phyloP scores from a whole-genome alignment of 768 basidiomycete species.

The Megacollybia marginata region DNA sequence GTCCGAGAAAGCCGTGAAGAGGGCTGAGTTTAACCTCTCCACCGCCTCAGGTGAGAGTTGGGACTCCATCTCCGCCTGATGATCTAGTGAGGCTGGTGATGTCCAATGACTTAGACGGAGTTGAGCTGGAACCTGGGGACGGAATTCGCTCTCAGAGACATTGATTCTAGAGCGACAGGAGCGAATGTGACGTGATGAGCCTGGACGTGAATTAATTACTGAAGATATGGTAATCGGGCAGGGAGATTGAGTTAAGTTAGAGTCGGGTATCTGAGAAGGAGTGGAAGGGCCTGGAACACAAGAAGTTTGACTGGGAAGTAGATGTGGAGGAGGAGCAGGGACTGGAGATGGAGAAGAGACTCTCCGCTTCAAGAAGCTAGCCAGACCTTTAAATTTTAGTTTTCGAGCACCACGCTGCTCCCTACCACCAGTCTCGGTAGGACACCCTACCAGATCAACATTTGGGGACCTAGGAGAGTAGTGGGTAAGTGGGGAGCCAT shows the following conservation, averaged over 20 bases:
- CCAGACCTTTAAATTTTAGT: neutral
- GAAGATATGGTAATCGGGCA: too few species aligned
- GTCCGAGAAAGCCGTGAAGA: constrained; percentile 5
- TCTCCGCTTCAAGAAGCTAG: neutral
- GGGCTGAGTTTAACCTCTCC: neutral
- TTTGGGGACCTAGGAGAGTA: too few species aligned
- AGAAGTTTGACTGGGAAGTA: neutral
- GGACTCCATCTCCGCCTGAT: neutral
- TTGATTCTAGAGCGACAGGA: neutral
- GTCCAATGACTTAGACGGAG: neutral
- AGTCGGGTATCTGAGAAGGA: too few species aligned
- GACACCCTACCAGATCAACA: neutral
- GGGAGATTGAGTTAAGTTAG: too few species aligned
- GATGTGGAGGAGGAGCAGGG: neutral
- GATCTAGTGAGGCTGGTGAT: too few species aligned
- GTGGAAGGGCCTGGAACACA: neutral
- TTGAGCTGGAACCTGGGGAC: neutral
- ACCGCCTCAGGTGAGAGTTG: too few species aligned
- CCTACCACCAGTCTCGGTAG: neutral
- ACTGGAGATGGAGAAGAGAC: neutral
- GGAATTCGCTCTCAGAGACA: too few species aligned
- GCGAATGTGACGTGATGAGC: neutral
- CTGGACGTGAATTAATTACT: neutral
- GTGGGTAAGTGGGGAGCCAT: too few species aligned
- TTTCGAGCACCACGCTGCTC: neutral